phyloP scores from a whole-genome alignment of 2,329 filamentous ascomycete species.

The Xenosphaeropsis pyriputrescens region DNA sequence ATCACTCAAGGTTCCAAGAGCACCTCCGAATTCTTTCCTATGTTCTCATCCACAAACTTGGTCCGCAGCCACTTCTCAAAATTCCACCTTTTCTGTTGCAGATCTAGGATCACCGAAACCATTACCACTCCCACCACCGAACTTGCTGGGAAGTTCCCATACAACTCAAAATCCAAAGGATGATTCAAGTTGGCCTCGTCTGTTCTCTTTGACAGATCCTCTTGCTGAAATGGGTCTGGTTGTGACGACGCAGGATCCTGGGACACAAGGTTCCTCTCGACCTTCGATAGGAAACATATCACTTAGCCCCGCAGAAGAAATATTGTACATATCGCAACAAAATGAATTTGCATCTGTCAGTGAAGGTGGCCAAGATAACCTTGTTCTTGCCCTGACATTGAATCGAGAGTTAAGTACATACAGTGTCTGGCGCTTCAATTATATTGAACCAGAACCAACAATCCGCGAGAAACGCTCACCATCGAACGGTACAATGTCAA shows the following conservation, averaged over 20 bases:
- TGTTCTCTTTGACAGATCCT: conserved; percentile 78
- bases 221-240: conserved; percentile 75
- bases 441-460: conserved; percentile 51
- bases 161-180: conserved; percentile 34
- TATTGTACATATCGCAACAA: conserved; percentile 65
- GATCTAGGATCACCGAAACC: conserved; percentile 38
- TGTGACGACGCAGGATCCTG: conserved; percentile 31
- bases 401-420: conserved; percentile 66
- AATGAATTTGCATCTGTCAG: conserved; percentile 33
- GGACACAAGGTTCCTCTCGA: conserved; percentile 16
- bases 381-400: conserved; percentile 67
- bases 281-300: conserved; percentile 21
- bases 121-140: conserved; percentile 34
- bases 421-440: conserved; percentile 73
- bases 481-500: conserved; percentile 22
- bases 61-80: conserved; percentile 30
- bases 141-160: conserved; percentile 42
- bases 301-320: conserved; percentile 64
- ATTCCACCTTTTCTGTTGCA: conserved; percentile 40
- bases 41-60: conserved; percentile 47
- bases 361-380: conserved; percentile 26
- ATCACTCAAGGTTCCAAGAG: conserved; percentile 40
- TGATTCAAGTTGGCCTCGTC: conserved; percentile 51
- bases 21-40: conserved; percentile 73
- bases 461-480: conserved; percentile 19